Percentiles rank a stretch among this genome's conserved stretches.
phyloP scores from a whole-genome alignment of 257 asterid genomes.

The Solanum appendiculatum region DNA sequence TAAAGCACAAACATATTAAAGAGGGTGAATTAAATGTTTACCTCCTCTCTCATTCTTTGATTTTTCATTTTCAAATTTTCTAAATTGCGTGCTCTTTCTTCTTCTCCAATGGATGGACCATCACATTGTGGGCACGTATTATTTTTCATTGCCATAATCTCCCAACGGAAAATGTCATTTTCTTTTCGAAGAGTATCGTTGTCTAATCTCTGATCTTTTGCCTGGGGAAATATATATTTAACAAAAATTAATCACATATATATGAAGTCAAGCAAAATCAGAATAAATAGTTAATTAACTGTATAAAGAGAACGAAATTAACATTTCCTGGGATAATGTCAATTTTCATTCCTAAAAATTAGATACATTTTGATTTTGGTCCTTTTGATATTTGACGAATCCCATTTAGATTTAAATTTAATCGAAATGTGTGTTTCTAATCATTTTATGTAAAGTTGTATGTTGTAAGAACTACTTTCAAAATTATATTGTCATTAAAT shows the following conservation, averaged over 20 bases:
- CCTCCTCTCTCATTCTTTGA: not conserved
- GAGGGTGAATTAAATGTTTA: not conserved
- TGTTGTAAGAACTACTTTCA: not conserved
- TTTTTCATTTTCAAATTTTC: not conserved
- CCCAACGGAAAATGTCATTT: conserved; percentile 35
- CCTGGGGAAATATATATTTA: conserved; percentile 15
- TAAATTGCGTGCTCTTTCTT: conserved; percentile 2
- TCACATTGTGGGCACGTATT: conserved; percentile 29
- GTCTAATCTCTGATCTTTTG: conserved; percentile 37
- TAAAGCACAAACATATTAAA: not conserved
- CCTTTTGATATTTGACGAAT: not conserved
- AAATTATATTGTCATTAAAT: no score
- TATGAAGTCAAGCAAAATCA: not conserved
- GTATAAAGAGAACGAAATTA: not conserved
- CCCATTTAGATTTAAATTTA: no score
- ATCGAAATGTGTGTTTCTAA: not conserved
- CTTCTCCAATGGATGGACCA: conserved; percentile 24
- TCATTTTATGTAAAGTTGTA: not conserved
- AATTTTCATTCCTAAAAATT: not conserved
- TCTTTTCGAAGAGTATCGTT: conserved; percentile 36
- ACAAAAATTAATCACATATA: not conserved
- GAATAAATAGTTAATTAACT: no score
- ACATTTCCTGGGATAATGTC: not conserved
- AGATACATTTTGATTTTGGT: no score
- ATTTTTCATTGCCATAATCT: conserved; percentile 41